These are phyloP conservation scores for Teunomyces cretensis DNA, from an alignment of 805 yeast species.

Conservation along the genomic window DNA sequence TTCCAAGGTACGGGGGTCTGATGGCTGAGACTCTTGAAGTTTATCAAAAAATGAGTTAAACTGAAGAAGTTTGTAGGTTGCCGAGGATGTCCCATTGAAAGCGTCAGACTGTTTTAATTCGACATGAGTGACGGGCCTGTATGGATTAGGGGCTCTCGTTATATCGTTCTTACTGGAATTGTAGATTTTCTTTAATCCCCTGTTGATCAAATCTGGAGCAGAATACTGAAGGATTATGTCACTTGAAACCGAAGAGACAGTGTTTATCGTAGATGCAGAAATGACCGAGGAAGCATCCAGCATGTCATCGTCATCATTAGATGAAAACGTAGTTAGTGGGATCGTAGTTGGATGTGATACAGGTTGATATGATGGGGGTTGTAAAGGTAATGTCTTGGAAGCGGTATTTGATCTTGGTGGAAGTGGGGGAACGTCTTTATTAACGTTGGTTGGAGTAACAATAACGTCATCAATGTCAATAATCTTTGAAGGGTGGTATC, in stretches of 20 bases:
- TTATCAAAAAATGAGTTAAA: conserved; percentile 22
- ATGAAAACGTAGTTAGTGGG: neutral
- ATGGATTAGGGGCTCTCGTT: conserved; percentile 26
- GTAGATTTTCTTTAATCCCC: conserved; percentile 26
- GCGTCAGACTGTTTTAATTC: conserved; percentile 8
- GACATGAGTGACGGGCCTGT: conserved; percentile 8
- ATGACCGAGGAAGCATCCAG: conserved; percentile 12
- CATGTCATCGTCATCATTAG: conserved; percentile 11
- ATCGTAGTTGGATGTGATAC: neutral
- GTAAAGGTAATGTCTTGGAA: conserved; percentile 1
- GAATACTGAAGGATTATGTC: conserved; percentile 13
- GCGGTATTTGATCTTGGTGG: conserved; percentile 8
- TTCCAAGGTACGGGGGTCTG: conserved; percentile 5
- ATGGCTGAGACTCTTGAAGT: conserved; percentile 5
- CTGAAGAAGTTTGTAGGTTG: conserved; percentile 25
- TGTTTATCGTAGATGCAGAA: conserved; percentile 10
- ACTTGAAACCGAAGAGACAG: conserved; percentile 19
- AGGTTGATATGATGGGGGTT: conserved; percentile 6
- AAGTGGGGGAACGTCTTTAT: conserved; percentile 1
- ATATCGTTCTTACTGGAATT: conserved; percentile 37
- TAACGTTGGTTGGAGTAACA: conserved; percentile 4
- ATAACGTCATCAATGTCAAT: conserved; percentile 9
- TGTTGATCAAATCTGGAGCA: conserved; percentile 16
- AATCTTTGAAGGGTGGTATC: conserved; percentile 27
- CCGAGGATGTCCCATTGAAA: conserved; percentile 18